Conservation (phyloP, 805 yeast species). For the Suhomyces faveliae region DNA sequence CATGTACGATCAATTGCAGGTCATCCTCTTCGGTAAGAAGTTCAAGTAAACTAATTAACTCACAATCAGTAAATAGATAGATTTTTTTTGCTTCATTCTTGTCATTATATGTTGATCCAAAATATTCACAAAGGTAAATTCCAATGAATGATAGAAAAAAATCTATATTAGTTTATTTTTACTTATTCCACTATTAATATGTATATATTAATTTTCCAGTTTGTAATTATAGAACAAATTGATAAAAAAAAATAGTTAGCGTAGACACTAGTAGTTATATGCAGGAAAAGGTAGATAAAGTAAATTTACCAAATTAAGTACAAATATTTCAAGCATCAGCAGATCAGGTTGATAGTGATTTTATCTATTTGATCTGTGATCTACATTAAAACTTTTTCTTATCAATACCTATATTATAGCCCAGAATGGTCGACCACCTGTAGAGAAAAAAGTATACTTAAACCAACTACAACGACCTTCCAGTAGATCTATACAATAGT, state of each 20-base stretch:
- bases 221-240: not conserved
- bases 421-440: constrained; percentile 14
- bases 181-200: constrained; percentile 4
- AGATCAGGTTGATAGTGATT: too few relatives aligned
- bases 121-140: not conserved
- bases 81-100: constrained; percentile 3
- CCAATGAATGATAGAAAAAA: not conserved
- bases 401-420: too few relatives aligned
- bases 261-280: too few relatives aligned
- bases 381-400: too few relatives aligned
- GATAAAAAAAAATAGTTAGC: too few relatives aligned
- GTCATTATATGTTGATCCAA: constrained; percentile 3
- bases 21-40: constrained; percentile 94
- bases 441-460: constrained; percentile 11
- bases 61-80: constrained; percentile 7
- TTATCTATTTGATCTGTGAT: too few relatives aligned
- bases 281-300: too few relatives aligned
- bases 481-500: not conserved
- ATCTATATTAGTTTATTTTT: constrained; percentile 1
- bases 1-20: constrained; percentile 94
- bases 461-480: constrained; percentile 13
- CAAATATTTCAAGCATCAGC: too few relatives aligned
- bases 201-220: constrained; percentile 2
- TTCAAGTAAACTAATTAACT: constrained; percentile 53
- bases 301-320: too few relatives aligned